Evolutionary conservation across 2,329 filamentous ascomycete species (phyloP).

Genomic region (Alternaria conjuncta): DNA sequence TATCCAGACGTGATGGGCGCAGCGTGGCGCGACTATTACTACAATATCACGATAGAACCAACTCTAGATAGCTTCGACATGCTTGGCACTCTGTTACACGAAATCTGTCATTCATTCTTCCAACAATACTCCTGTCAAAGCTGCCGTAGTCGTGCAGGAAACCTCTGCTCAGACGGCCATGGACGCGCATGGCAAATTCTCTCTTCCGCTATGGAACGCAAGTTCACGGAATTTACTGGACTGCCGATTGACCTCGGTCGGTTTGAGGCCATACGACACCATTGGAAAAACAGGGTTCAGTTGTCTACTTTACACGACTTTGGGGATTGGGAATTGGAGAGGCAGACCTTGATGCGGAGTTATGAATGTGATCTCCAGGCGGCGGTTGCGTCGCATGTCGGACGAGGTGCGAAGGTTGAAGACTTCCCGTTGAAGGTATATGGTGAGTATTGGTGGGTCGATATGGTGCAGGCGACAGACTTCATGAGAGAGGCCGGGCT

Average conservation of each 20-base stretch:
- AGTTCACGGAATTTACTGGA: neutral
- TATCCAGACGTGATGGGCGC: neutral
- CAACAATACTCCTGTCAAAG: neutral
- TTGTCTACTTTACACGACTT: neutral
- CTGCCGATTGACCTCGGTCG: neutral
- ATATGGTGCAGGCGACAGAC: neutral
- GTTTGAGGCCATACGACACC: neutral
- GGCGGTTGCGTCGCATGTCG: neutral
- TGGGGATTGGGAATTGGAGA: neutral
- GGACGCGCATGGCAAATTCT: neutral
- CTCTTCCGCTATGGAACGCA: neutral
- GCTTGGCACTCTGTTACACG: neutral
- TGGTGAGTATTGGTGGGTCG: neutral
- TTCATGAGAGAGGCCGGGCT: neutral
- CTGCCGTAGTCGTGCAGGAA: neutral
- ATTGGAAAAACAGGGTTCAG: neutral
- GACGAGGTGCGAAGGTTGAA: neutral
- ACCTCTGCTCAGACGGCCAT: neutral
- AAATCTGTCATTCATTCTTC: neutral
- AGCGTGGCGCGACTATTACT: neutral
- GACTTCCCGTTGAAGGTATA: neutral
- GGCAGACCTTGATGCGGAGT: neutral
- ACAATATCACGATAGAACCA: neutral
- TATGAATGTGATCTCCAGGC: neutral
- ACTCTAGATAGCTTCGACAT: neutral